Evolutionary conservation across 768 basidiomycete species (phyloP).

Genomic region (Pulveroboletus sp.): DNA sequence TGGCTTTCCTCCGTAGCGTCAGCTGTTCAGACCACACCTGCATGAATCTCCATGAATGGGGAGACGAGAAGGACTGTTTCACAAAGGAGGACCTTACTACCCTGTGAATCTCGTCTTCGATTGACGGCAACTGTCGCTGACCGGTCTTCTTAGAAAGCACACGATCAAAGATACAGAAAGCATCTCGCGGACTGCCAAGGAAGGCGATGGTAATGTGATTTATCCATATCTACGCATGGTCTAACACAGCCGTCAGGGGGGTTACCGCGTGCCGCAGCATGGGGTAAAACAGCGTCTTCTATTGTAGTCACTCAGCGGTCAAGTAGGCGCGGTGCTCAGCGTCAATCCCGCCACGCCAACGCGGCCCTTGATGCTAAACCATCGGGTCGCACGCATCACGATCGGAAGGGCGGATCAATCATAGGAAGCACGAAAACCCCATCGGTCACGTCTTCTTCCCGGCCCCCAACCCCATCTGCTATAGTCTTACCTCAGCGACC

Average conservation of each 20-base stretch:
- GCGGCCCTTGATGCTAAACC: constrained; percentile 35
- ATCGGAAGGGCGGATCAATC: constrained; percentile 39
- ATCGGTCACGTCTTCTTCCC: constrained; percentile 49
- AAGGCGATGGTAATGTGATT: constrained; percentile 48
- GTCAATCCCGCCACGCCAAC: constrained; percentile 44
- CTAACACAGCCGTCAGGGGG: constrained; percentile 31
- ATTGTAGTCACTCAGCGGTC: constrained; percentile 33
- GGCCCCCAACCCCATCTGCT: constrained; percentile 53
- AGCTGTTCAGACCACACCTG: constrained; percentile 86
- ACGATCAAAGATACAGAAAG: constrained; percentile 88
- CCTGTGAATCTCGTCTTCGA: constrained; percentile 49
- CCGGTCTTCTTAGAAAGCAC: constrained; percentile 61
- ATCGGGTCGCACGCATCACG: constrained; percentile 36
- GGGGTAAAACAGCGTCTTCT: constrained; percentile 44
- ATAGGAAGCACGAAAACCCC: constrained; percentile 38
- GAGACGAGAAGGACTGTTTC: constrained; percentile 96
- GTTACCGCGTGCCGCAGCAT: constrained; percentile 66
- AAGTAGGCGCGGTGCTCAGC: constrained; percentile 42
- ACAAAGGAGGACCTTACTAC: constrained; percentile 95
- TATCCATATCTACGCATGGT: neutral
- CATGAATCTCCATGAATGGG: constrained; percentile 97
- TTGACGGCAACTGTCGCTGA: constrained; percentile 1
- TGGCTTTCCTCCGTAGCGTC: constrained; percentile 84
- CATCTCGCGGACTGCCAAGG: constrained; percentile 53
- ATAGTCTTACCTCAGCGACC: constrained; percentile 38